Evolutionary conservation across 2,329 filamentous ascomycete species (phyloP), one percentile per base, ranked within the genome.

Genomic region (Calycina herbarum): DNA sequence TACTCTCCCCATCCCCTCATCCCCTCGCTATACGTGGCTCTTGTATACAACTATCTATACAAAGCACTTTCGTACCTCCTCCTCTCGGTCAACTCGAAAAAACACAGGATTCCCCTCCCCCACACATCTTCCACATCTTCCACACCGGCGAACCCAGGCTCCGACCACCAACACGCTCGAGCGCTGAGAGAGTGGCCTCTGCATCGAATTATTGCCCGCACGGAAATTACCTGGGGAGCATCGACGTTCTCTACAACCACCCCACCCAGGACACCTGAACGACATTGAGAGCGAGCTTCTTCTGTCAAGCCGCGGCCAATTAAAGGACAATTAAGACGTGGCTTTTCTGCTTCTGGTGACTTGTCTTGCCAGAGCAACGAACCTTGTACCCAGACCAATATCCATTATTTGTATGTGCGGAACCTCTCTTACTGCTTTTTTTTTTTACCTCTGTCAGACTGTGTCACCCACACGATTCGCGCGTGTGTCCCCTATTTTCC

Each of bases 381-480:
- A 60, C 58, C 58, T 60, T 40, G 58, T 42, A 24, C 20, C 40
- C 42, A 45, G 40, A 15, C 27, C 59, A 54, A 24, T 24, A 51
- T 11, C n/a, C 20, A 35, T 54, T 61, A 54, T 54, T 48, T 11
- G 59, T 61, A 61, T 51, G 59, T 61, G 10, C 40, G 58, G n/a
- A 35, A 48, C 58, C 17, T 42, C 35, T 45, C 27, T 60, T 51
- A 17, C 24, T 13, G 5, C 59, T 10, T 3, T 15, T 31, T 51
- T 31, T 20, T 33, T 54, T 33, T 20, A 11, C 10, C 59, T 54
- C 40, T 31, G 42, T 24, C 29, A 29, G 40, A 29, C 59, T 10
- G 24, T 35, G 54, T 33, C 27, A 35, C 33, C 27, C n/a, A 40
- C 24, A 24, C 35, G 17, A n/a, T 60, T 60, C 40, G n/a, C 58